Conservation (phyloP, 2,329 filamentous ascomycete genomes). For the Fusarium transvaalense region DNA sequence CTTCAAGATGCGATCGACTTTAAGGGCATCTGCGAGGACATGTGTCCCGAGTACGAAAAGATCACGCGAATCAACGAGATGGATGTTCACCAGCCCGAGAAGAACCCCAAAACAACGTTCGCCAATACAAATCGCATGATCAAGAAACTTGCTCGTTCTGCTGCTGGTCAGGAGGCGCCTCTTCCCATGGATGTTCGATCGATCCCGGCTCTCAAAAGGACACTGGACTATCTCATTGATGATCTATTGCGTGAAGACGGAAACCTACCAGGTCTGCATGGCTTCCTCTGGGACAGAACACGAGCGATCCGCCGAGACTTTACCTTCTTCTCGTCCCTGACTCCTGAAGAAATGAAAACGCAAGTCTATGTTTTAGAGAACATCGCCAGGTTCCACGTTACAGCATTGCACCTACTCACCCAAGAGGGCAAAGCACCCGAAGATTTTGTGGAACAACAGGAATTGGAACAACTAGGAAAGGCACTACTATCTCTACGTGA, state of each 20-base stretch:
- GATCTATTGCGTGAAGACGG: slow-evolving; percentile 67
- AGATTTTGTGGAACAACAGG: slow-evolving; percentile 75
- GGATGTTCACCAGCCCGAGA: slow-evolving; percentile 69
- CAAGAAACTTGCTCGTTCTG: slow-evolving; percentile 75
- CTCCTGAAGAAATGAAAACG: slow-evolving; percentile 66
- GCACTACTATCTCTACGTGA: slow-evolving; percentile 74
- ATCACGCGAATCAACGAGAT: slow-evolving; percentile 72
- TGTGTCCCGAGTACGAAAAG: slow-evolving; percentile 77
- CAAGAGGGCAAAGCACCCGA: slow-evolving; percentile 67
- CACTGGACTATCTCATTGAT: slow-evolving; percentile 73
- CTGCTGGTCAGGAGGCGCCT: slow-evolving; percentile 75
- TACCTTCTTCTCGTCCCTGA: slow-evolving; percentile 73
- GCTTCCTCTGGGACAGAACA: slow-evolving; percentile 77
- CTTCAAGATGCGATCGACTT: slow-evolving; percentile 75
- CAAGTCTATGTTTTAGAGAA: slow-evolving; percentile 75
- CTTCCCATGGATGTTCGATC: slow-evolving; percentile 77
- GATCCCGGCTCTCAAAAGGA: slow-evolving; percentile 67
- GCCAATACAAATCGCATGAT: slow-evolving; percentile 69
- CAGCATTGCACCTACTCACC: slow-evolving; percentile 72
- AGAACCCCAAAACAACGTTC: slow-evolving; percentile 59
- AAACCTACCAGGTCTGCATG: slow-evolving; percentile 68
- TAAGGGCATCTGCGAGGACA: slow-evolving; percentile 76
- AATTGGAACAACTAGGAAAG: slow-evolving; percentile 75
- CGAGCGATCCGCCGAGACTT: slow-evolving; percentile 76
- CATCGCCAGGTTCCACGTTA: slow-evolving; percentile 75